A percentile compares a stretch with the other conserved stretches of the same genome.
Evolutionary conservation across 768 basidiomycete genomes (phyloP).

Genomic region (Panaeolus cyanescens): DNA sequence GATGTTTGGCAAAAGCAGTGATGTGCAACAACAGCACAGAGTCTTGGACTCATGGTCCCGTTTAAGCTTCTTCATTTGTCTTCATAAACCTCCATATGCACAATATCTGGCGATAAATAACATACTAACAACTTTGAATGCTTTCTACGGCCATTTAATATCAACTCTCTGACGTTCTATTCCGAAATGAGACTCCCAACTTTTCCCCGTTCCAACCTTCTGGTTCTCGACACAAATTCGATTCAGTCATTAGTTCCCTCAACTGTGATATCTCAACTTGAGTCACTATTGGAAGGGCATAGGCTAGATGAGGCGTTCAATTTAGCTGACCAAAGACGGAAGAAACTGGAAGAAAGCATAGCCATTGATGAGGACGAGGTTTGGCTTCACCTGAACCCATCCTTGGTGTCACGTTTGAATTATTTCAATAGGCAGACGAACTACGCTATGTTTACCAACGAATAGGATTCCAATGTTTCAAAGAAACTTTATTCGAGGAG

Average conservation of each 20-base stretch:
- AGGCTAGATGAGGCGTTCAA: constrained; percentile 64
- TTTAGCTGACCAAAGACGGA: constrained; percentile 61
- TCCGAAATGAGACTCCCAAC: constrained; percentile 26
- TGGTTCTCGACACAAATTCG: constrained; percentile 61
- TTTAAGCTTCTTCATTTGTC: no score
- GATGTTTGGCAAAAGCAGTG: no score
- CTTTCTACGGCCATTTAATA: neutral
- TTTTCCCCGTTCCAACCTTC: constrained; percentile 69
- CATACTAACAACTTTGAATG: neutral
- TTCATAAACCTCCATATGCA: no score
- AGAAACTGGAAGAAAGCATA: constrained; percentile 54
- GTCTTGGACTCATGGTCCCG: no score
- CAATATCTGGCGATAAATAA: neutral
- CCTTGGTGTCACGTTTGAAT: neutral
- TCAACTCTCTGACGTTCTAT: neutral
- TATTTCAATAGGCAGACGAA: constrained; percentile 54
- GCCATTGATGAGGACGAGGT: constrained; percentile 60
- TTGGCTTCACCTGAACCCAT: constrained; percentile 2
- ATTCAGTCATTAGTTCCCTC: constrained; percentile 70
- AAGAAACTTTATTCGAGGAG: constrained; percentile 81
- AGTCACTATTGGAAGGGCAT: constrained; percentile 65
- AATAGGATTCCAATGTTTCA: constrained; percentile 77
- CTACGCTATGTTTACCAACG: constrained; percentile 80
- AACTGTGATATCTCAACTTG: constrained; percentile 72
- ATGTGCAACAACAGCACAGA: no score